Evolutionary conservation across 2,329 filamentous ascomycete genomes (phyloP).

Genomic region (Zasmidium citrigriseum): DNA sequence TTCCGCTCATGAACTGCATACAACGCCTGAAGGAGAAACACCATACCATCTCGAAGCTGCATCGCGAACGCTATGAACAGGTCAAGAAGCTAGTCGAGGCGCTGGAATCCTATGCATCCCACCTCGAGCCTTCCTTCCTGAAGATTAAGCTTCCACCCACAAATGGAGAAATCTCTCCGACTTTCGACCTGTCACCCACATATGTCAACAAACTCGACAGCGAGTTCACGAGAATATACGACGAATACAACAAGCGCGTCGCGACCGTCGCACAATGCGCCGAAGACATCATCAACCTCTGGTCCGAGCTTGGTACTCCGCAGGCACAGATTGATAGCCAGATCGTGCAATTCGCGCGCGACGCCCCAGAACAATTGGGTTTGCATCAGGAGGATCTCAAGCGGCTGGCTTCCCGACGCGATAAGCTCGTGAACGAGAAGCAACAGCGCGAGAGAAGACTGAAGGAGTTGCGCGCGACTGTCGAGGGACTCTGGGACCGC

Average conservation of each 20-base stretch:
- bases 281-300: conserved; percentile 88
- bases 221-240: conserved; percentile 93
- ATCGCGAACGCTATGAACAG: conserved; percentile 91
- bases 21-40: conserved; percentile 84
- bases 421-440: conserved; percentile 87
- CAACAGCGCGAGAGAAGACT: conserved; percentile 75
- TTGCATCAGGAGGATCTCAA: conserved; percentile 83
- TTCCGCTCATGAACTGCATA: conserved; percentile 78
- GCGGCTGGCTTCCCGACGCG: conserved; percentile 70
- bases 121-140: conserved; percentile 87
- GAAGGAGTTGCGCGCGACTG: conserved; percentile 71
- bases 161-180: conserved; percentile 73
- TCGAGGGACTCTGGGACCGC: conserved; percentile 88
- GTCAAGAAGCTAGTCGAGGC: conserved; percentile 94
- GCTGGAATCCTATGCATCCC: conserved; percentile 92
- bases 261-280: conserved; percentile 71
- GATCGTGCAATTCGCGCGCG: conserved; percentile 86
- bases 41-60: conserved; percentile 72
- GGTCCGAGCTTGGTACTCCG: conserved; percentile 92
- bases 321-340: conserved; percentile 86
- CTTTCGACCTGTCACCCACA: conserved; percentile 86
- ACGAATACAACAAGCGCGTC: conserved; percentile 88
- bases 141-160: conserved; percentile 83
- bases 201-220: conserved; percentile 85
- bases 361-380: conserved; percentile 90